Percentiles rank a stretch among this genome's conserved stretches.
Conservation (phyloP, 1,284 basidiomycete genomes). For the Polyporus tsugae region DNA sequence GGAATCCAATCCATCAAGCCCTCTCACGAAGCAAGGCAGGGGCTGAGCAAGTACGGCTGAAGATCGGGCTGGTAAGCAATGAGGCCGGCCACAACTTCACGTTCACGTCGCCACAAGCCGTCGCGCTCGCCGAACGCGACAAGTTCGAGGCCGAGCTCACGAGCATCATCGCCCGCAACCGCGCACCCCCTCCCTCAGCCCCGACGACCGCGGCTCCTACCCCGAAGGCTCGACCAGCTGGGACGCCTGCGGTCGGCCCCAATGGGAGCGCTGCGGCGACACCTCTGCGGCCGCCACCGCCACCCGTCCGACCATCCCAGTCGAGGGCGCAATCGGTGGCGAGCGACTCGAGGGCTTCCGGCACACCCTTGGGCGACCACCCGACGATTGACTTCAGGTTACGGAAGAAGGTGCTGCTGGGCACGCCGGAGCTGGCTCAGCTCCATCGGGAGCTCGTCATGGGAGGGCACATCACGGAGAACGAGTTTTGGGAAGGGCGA, state of each 20-base stretch:
- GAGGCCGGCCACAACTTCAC: slow-evolving; percentile 82
- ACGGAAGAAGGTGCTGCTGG: slow-evolving; percentile 82
- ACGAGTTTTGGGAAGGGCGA: slow-evolving; percentile 95
- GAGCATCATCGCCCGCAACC: slow-evolving; percentile 75
- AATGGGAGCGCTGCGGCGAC: slow-evolving; percentile 35
- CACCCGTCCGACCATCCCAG: slow-evolving; percentile 47
- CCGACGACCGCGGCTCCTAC: slow-evolving; percentile 7
- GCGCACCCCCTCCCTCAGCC: slow-evolving; percentile 32
- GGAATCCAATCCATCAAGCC: slow-evolving; percentile 10
- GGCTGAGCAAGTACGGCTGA: slow-evolving; percentile 77
- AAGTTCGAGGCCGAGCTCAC: slow-evolving; percentile 82
- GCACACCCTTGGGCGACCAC: slow-evolving; percentile 60
- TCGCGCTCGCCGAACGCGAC: slow-evolving; percentile 74
- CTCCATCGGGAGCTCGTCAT: slow-evolving; percentile 90
- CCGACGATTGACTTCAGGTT: slow-evolving; percentile 72
- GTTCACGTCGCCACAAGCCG: slow-evolving; percentile 70
- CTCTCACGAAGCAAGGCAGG: slow-evolving; percentile 80
- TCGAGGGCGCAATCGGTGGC: slow-evolving; percentile 69
- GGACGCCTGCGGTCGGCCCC: slow-evolving; percentile 36
- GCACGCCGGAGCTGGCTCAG: slow-evolving; percentile 76
- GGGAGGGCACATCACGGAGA: slow-evolving; percentile 85
- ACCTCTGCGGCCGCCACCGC: slow-evolving; percentile 27
- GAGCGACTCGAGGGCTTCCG: slow-evolving; percentile 63
- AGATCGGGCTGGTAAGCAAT: slow-evolving; percentile 70
- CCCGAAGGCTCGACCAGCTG: slow-evolving; percentile 13